Evolutionary conservation across 2,329 filamentous ascomycete genomes (phyloP), one percentile per base, ranked within the genome.

Genomic region (Paracamarosporium sp.): DNA sequence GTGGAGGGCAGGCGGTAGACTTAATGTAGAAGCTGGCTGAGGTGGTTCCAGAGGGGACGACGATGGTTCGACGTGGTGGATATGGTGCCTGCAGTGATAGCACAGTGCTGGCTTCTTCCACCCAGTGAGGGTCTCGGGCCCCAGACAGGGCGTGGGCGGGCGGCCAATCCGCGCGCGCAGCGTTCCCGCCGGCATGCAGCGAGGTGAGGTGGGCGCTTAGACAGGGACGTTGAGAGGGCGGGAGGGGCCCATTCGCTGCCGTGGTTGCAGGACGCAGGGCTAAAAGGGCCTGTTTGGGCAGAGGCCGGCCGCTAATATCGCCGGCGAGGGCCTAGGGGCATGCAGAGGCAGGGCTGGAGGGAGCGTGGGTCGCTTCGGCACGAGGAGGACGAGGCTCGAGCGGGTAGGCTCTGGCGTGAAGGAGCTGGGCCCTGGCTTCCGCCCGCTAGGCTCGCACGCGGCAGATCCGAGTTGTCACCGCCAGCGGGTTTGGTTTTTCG

Each of bases 1-100:
- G 74, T 75, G 69, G 71, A 71, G 76, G 73, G 78, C 74, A 75
- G 74, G 74, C 75, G 69, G 62, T 63, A 57, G 67, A 71, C 63
- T 73, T 79, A 77, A 77, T 80, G 79, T 80, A 80, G 68, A 73
- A 67, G 59, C 59, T 68, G 64, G 63, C 61, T 55, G 61, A 68
- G 43, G 68, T 54, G 68, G 63, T 68, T 65, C 68, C 62, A 59
- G 68, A 57, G 58, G 60, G 72, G 70, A 72, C 70, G 66, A 69
- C 65, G 69, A 63, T 66, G 62, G 65, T 56, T 68, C 61, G 66
- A 70, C 63, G 61, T 61, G 71, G 65, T 73, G 66, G 72, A 65
- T 66, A 57, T 60, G 43, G 57, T 50, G 50, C 50, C 68, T 74
- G 72, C 70, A 74, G 70, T 61, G 67, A 69, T 62, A 72, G 70